A percentile compares a stretch with the other conserved stretches of the same genome.
Conservation (phyloP, 2,329 filamentous ascomycete genomes). For the Ceratocystis cacaofunesta region DNA sequence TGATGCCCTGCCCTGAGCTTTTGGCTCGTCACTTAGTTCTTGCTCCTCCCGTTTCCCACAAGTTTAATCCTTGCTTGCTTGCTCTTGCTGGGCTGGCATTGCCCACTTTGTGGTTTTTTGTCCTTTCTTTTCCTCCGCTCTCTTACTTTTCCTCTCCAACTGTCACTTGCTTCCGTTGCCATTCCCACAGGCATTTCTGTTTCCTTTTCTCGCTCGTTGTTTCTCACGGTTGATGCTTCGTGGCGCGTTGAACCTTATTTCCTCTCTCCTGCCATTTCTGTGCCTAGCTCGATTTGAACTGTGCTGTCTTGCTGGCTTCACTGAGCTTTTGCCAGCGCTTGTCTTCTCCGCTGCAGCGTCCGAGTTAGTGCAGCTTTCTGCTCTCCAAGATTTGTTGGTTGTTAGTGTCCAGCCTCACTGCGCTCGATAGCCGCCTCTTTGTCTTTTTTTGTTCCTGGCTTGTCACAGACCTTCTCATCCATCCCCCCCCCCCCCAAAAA, state of each 20-base stretch:
- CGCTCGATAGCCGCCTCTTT: not conserved
- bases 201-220: not conserved
- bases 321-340: not conserved
- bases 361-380: not conserved
- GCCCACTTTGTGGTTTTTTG: slow-evolving; percentile 1
- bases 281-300: not conserved
- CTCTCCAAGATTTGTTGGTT: not conserved
- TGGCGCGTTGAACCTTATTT: too few species aligned
- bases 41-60: slow-evolving; percentile 9
- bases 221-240: too few species aligned
- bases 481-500: not conserved
- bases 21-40: not conserved
- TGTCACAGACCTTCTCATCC: not conserved
- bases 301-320: not conserved
- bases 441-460: not conserved
- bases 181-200: too few species aligned
- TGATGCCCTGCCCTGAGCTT: not conserved
- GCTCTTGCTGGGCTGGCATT: not conserved
- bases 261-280: too few species aligned
- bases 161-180: not conserved
- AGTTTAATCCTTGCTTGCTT: slow-evolving; percentile 2
- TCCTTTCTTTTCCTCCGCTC: slow-evolving; percentile 6
- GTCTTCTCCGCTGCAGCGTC: not conserved
- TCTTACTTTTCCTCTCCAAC: not conserved
- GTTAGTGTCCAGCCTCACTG: not conserved